These are phyloP conservation scores for Licmophora abbreviata DNA, from an alignment of 108 stramenopile species.

Conservation along the genomic window DNA sequence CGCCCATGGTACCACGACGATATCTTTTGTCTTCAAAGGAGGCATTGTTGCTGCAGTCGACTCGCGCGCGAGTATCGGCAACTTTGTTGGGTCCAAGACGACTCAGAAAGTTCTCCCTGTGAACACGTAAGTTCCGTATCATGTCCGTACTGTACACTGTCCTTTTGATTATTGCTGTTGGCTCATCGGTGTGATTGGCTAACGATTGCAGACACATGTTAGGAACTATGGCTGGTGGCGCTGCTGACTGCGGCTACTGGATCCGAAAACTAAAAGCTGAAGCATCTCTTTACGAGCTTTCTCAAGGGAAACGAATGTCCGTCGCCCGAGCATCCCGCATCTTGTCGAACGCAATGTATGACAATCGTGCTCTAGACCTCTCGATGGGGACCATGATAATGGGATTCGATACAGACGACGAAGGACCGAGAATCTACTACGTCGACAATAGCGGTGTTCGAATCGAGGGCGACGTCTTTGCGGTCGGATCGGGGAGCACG, in stretches of 20 bases:
- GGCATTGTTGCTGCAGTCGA: slow-evolving; percentile 83
- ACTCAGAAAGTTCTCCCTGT: slow-evolving; percentile 81
- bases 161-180: neutral
- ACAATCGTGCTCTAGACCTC: slow-evolving; percentile 38
- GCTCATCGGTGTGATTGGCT: neutral
- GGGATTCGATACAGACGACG: slow-evolving; percentile 44
- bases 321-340: slow-evolving; percentile 68
- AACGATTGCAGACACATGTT: slow-evolving; percentile 36
- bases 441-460: slow-evolving; percentile 74
- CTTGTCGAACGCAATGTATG: slow-evolving; percentile 58
- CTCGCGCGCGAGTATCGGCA: slow-evolving; percentile 82
- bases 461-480: slow-evolving; percentile 76
- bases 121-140: slow-evolving; percentile 24
- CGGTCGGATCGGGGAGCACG: slow-evolving; percentile 78
- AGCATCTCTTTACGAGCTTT: slow-evolving; percentile 60
- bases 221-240: slow-evolving; percentile 89
- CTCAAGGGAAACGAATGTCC: slow-evolving; percentile 48
- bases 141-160: neutral
- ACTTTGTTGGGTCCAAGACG: slow-evolving; percentile 82
- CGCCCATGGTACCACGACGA: slow-evolving; percentile 82
- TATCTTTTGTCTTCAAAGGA: slow-evolving; percentile 79
- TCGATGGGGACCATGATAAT: slow-evolving; percentile 88
- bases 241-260: slow-evolving; percentile 82
- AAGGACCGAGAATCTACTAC: slow-evolving; percentile 65
- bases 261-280: slow-evolving; percentile 62